Base-by-base conservation (phyloP, 2,329 filamentous ascomycete genomes). In the Colletotrichum siamense region DNA sequence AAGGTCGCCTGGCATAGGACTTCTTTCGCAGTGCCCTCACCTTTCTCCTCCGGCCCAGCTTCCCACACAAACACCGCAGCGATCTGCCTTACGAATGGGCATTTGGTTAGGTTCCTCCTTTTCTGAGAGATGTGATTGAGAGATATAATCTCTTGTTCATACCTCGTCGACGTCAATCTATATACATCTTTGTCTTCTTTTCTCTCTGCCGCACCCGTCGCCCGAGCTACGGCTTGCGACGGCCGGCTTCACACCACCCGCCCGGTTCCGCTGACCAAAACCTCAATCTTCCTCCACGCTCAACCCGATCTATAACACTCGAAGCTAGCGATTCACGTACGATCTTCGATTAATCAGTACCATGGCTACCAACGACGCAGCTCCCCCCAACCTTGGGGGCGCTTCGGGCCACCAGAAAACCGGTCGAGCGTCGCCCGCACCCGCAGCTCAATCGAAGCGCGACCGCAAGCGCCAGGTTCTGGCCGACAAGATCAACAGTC, bases 391-490 rank as follows among this genome's bases (percentile, higher is more conserved):
- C 71, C 76, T 84, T 69, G 81, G 81, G 73, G 83, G 80, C 77
- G 61, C 67, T 26, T 59, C 75, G 5, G 72, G 44, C 36, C 75
- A 75, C 39, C 70, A 57, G 32, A 82, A 82, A 73, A 77, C 81
- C 78, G 83, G 86, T 71, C 83, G 83, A 71, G 84, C 83, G 66
- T 86, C 86, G 71, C 83, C 78, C 39, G 64, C 82, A n/a, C 81
- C 87, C 34, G 57, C 82, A 18, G 80, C 87, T n/a, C 88, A 89
- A 78, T 96, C 95, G 55, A 98, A 98, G 88, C 92, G 95, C 84
- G 96, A 99, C 87, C 97, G 98, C 85, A 93, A 96, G 83, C 93
- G 96, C 77, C 95, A 95, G 81, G 92, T 94, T 81, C 92, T 98
- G 77, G 92, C 93, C 79, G 96, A 98, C 77, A 94, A 94, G 78